Evolutionary conservation across 1,139 yeast species (phyloP).

Genomic region (Saccharomycopsis hybrid): DNA sequence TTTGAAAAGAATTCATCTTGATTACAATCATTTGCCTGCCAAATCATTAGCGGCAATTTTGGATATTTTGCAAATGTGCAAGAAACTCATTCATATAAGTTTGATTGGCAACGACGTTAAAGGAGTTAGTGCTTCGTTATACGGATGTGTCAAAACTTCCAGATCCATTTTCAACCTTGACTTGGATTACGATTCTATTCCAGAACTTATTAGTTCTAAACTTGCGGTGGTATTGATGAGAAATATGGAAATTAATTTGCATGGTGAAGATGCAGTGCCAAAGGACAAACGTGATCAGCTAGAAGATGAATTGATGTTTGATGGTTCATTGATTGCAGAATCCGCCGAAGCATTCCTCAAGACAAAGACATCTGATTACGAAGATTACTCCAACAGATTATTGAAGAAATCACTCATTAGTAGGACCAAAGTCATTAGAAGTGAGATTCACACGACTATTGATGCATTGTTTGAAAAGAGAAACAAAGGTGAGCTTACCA

Average conservation of each 20-base stretch:
- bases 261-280: conserved; percentile 33
- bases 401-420: conserved; percentile 41
- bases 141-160: conserved; percentile 64
- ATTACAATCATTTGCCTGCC: conserved; percentile 58
- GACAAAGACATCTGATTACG: conserved; percentile 22
- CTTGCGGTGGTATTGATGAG: conserved; percentile 78
- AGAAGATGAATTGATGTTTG: conserved; percentile 45
- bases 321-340: conserved; percentile 54
- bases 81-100: conserved; percentile 69
- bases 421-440: conserved; percentile 46
- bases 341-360: conserved; percentile 54
- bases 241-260: conserved; percentile 62
- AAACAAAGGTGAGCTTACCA: conserved; percentile 46
- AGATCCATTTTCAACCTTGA: conserved; percentile 62
- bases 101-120: conserved; percentile 40
- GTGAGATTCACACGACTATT: conserved; percentile 54
- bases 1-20: conserved; percentile 71
- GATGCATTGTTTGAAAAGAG: conserved; percentile 55
- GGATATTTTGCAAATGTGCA: conserved; percentile 63
- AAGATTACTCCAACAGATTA: conserved; percentile 34
- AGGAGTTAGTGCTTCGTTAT: conserved; percentile 60
- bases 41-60: conserved; percentile 63
- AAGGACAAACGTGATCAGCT: conserved; percentile 24
- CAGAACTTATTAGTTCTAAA: conserved; percentile 68
- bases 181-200: conserved; percentile 60